Evolutionary conservation across 2,329 filamentous ascomycete species (phyloP).

Genomic region (Ascochyta viciae-villosae): DNA sequence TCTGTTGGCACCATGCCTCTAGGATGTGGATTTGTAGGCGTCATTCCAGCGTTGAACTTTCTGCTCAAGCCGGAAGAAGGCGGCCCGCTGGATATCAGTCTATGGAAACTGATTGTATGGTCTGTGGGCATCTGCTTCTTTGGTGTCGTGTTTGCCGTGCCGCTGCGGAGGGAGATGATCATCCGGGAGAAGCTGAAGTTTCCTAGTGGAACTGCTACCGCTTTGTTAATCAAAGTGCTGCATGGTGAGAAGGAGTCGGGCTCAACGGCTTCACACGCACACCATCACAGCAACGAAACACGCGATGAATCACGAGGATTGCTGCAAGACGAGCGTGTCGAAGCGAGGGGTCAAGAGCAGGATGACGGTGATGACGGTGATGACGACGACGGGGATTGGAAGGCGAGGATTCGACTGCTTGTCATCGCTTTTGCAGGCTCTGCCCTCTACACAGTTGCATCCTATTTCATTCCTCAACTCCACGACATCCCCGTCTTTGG

Average conservation of each 20-base stretch:
- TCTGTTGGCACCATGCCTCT: slow-evolving; percentile 97
- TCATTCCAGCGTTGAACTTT: slow-evolving; percentile 91
- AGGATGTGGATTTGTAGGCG: slow-evolving; percentile 93
- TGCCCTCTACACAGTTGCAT: slow-evolving; percentile 72
- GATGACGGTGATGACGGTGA: slow-evolving; percentile 41
- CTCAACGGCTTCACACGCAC: slow-evolving; percentile 5
- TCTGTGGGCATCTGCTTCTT: slow-evolving; percentile 94
- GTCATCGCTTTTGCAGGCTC: slow-evolving; percentile 67
- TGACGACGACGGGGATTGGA: slow-evolving; percentile 61
- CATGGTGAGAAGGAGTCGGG: slow-evolving; percentile 65
- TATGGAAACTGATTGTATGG: slow-evolving; percentile 86
- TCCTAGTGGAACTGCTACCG: slow-evolving; percentile 93
- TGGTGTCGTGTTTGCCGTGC: slow-evolving; percentile 94
- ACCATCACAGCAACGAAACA: slow-evolving; percentile 10
- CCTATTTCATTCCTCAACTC: slow-evolving; percentile 87
- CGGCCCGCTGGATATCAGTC: slow-evolving; percentile 74
- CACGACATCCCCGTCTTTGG: slow-evolving; percentile 90
- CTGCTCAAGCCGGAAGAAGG: slow-evolving; percentile 79
- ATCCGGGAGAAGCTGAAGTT: slow-evolving; percentile 92
- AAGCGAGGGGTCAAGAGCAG: slow-evolving; percentile 29
- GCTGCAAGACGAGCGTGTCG: slow-evolving; percentile 35
- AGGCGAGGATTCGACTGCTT: slow-evolving; percentile 66
- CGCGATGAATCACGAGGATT: slow-evolving; percentile 47
- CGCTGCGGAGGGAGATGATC: slow-evolving; percentile 87
- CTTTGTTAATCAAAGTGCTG: slow-evolving; percentile 87